Evolutionary conservation across 2,329 filamentous ascomycete genomes (phyloP).

Genomic region (Colletotrichum sp.): DNA sequence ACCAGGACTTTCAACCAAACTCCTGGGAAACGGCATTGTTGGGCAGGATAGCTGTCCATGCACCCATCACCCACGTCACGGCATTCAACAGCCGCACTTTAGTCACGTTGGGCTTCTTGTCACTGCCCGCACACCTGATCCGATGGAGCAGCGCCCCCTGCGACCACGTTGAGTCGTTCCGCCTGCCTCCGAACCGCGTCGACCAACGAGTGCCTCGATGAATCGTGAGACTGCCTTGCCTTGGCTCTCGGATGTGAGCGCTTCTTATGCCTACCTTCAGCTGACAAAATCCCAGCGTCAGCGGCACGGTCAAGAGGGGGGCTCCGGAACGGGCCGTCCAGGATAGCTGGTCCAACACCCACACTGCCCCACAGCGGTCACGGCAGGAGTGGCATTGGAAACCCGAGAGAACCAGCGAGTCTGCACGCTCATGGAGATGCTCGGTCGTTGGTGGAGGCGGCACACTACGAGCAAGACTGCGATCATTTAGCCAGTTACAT

Average conservation of each 20-base stretch:
- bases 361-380: background rate
- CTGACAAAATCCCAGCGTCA: background rate
- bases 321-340: background rate
- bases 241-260: background rate
- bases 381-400: background rate
- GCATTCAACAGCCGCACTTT: background rate
- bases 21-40: background rate
- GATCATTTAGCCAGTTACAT: background rate
- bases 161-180: background rate
- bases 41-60: background rate
- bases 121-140: background rate
- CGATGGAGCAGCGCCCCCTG: background rate
- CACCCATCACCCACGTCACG: no score
- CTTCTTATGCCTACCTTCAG: background rate
- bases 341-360: background rate
- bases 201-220: background rate
- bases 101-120: background rate
- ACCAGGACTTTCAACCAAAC: background rate
- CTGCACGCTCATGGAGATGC: background rate
- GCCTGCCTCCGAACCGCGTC: background rate
- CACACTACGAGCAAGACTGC: background rate
- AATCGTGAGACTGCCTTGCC: background rate
- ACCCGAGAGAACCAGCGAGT: background rate
- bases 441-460: background rate
- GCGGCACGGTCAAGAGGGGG: background rate